Conservation (phyloP, 352 stramenopile species). For the Phytopythium vexans region DNA sequence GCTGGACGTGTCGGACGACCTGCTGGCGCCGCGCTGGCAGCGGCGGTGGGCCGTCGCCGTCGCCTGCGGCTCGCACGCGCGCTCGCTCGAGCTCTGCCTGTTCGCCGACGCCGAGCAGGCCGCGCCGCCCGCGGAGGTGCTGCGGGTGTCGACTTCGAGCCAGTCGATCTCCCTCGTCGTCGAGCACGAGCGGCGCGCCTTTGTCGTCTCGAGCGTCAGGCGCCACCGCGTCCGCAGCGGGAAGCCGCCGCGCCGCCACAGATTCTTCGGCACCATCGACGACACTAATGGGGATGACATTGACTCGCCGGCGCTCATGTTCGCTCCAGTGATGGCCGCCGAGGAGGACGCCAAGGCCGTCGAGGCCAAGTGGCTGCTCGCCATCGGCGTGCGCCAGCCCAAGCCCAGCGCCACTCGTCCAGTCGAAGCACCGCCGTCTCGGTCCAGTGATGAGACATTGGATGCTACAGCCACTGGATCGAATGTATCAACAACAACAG, state of each 20-base stretch:
- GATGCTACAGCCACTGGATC: too few relatives aligned
- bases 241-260: conserved; percentile 1
- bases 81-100: conserved; percentile 22
- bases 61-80: conserved; percentile 22
- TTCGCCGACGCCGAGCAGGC: neutral
- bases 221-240: neutral
- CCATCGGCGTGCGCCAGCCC: too few relatives aligned
- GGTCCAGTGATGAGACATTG: too few relatives aligned
- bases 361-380: too few relatives aligned
- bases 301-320: too few relatives aligned
- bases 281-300: neutral
- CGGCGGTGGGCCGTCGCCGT: conserved; percentile 39
- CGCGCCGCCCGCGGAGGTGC: conserved; percentile 4
- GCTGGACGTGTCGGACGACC: conserved; percentile 15
- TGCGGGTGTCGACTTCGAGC: neutral
- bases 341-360: too few relatives aligned
- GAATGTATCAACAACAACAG: too few relatives aligned
- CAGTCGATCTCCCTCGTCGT: neutral
- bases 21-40: conserved; percentile 33
- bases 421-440: too few relatives aligned
- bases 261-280: conserved; percentile 2
- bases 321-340: too few relatives aligned
- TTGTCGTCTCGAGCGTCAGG: neutral
- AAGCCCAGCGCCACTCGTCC: too few relatives aligned
- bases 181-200: neutral